These are phyloP conservation scores for Solanum pimpinellifolium DNA, from an alignment of 257 asterid species.

Conservation along the genomic window DNA sequence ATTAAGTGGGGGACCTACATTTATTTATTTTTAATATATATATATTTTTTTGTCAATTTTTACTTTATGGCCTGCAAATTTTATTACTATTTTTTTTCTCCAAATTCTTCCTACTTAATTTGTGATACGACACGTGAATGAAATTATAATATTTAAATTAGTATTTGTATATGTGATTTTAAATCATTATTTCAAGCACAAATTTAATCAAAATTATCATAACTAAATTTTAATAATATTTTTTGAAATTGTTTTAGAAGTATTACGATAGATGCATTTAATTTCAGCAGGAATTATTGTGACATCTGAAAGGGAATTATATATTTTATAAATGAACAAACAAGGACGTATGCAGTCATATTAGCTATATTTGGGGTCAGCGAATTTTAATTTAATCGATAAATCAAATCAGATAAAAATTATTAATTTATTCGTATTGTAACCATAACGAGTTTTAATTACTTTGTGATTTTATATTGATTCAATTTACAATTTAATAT, in stretches of 20 bases:
- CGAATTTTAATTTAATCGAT: neutral
- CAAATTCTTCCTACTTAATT: neutral
- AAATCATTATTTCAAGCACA: no score
- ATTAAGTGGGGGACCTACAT: neutral
- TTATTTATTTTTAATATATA: no score
- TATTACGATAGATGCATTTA: neutral
- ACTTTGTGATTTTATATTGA: no score
- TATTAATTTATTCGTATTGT: rapidly evolving
- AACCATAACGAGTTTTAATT: no score
- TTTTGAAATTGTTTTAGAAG: neutral
- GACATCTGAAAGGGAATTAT: neutral
- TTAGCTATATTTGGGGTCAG: neutral
- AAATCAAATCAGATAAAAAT: no score
- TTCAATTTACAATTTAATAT: no score
- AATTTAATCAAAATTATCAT: neutral
- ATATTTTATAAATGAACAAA: neutral
- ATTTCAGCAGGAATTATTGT: neutral
- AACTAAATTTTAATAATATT: neutral
- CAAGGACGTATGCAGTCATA: neutral
- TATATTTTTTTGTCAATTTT: neutral
- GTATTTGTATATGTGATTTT: no score
- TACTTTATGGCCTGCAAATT: neutral
- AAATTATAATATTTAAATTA: neutral
- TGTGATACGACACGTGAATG: neutral
- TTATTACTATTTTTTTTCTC: neutral